These are phyloP conservation scores for Fusarium concolor DNA, from an alignment of 2,329 filamentous ascomycete species.

Conservation along the genomic window DNA sequence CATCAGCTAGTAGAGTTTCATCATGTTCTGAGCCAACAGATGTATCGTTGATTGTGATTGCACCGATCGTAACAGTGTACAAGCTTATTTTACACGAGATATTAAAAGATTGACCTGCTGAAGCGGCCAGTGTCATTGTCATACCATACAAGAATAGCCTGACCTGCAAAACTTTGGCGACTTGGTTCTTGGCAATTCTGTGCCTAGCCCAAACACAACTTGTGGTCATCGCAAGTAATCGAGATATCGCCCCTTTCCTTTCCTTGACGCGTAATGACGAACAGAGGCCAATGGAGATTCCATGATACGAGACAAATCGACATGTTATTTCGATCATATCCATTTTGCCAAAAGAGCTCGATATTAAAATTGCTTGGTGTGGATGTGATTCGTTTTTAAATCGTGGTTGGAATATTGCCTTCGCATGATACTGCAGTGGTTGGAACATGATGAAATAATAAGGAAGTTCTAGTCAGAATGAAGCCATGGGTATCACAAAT, in stretches of 20 bases:
- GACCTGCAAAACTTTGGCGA: not conserved
- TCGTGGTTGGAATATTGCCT: not conserved
- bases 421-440: not conserved
- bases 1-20: constrained; percentile 37
- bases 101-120: not conserved
- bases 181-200: constrained; percentile 32
- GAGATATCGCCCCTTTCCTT: not conserved
- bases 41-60: not conserved
- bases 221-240: not conserved
- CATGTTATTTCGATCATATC: not conserved
- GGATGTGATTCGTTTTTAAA: not conserved
- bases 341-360: not conserved
- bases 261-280: not conserved
- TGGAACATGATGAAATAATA: not conserved
- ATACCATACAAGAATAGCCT: not conserved
- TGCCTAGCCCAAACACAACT: constrained; percentile 15
- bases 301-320: not conserved
- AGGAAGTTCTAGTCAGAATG: not conserved
- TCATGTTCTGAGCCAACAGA: constrained; percentile 34
- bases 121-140: not conserved
- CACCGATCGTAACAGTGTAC: constrained; percentile 8
- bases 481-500: too few relatives aligned
- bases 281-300: not conserved
- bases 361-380: not conserved
- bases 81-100: not conserved